Conservation (phyloP, 495 filamentous ascomycete genomes). For the Lasiosphaeria miniovina region DNA sequence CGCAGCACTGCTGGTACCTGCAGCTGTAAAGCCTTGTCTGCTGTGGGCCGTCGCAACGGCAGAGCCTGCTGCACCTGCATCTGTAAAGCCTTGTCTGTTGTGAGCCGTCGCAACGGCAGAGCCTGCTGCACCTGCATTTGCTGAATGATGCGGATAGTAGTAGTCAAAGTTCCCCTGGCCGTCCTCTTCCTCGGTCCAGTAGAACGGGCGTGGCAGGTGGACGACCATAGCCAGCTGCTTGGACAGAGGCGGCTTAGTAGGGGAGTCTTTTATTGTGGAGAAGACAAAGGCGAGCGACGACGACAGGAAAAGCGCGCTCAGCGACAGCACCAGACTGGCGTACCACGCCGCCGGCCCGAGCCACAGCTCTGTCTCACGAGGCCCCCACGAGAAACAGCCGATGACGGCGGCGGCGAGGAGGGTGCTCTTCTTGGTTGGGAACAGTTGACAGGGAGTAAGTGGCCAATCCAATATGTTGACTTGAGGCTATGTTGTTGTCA, state of each 20-base stretch:
- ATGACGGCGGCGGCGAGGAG: conserved; percentile 4
- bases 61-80: no score
- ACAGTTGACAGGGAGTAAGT: not conserved
- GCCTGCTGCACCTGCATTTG: no score
- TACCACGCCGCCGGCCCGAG: conserved; percentile 6
- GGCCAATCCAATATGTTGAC: no score
- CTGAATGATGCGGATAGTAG: no score
- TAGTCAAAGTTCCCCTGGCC: not conserved
- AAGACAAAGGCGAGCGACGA: conserved; percentile 3
- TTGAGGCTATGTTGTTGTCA: not conserved
- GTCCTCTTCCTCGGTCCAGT: not conserved
- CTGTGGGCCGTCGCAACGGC: no score
- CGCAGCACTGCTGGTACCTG: not conserved
- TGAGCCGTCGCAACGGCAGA: no score
- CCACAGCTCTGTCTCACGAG: not conserved
- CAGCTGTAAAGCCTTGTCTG: not conserved
- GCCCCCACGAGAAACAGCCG: conserved; percentile 6
- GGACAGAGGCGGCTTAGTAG: not conserved
- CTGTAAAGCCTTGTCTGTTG: not conserved
- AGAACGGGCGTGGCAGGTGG: not conserved
- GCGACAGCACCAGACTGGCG: not conserved
- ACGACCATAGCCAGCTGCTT: not conserved
- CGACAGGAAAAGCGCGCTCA: not conserved
- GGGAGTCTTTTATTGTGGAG: conserved; percentile 3
- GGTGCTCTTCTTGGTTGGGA: not conserved